Evolutionary conservation across 2,329 filamentous ascomycete genomes (phyloP).

Genomic region (Cladobotryum mycophilum): DNA sequence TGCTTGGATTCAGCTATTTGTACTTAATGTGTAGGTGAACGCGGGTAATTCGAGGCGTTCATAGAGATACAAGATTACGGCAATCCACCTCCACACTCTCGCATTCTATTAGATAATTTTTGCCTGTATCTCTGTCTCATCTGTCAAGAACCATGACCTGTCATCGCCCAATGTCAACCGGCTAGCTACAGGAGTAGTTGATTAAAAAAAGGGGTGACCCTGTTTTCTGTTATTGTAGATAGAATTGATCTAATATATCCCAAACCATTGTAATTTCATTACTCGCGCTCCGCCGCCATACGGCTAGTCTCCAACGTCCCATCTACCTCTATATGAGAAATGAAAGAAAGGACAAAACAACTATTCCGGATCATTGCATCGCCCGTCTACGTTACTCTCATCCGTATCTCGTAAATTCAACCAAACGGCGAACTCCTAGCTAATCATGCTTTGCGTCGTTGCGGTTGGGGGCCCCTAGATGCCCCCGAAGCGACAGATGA

Average conservation of each 20-base stretch:
- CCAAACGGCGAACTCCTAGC: background rate
- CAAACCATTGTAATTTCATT: background rate
- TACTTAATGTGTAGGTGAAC: background rate
- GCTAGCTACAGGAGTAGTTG: no score
- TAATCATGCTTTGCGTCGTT: constrained; percentile 23
- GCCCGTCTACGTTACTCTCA: background rate
- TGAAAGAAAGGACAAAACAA: background rate
- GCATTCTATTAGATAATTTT: background rate
- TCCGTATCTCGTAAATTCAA: background rate
- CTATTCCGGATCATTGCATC: background rate
- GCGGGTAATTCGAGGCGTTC: background rate
- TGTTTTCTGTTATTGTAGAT: background rate
- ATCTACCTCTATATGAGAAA: background rate
- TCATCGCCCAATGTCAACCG: no score
- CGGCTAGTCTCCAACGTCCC: background rate
- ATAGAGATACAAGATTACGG: background rate
- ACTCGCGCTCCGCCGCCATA: background rate
- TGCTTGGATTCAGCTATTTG: background rate
- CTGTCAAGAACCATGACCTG: background rate
- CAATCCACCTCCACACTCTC: background rate
- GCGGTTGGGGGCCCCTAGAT: constrained; percentile 14
- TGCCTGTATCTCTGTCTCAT: background rate
- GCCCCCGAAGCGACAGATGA: constrained; percentile 25
- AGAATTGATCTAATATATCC: background rate
- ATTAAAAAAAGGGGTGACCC: background rate